phyloP scores from a whole-genome alignment of 2,329 filamentous ascomycete genomes.

The Curvularia verruculosa region DNA sequence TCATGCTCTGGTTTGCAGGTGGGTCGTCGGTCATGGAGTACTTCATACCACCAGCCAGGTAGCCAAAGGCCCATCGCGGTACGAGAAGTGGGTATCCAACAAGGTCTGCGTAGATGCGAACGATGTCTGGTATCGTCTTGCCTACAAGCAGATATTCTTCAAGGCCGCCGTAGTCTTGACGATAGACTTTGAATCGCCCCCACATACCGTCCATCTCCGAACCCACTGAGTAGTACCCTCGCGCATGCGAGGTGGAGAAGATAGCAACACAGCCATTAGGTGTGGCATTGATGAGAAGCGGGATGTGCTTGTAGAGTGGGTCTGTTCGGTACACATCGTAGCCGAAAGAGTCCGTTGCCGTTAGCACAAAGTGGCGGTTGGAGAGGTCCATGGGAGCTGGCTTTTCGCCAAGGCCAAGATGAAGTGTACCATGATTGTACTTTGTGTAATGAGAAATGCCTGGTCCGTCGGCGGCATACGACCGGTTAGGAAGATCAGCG shows the following conservation, averaged over 20 bases:
- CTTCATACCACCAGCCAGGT: constrained; percentile 71
- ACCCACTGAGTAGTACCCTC: constrained; percentile 70
- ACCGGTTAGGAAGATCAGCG: constrained; percentile 67
- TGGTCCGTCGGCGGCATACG: constrained; percentile 66
- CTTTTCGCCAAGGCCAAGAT: constrained; percentile 75
- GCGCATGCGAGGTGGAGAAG: constrained; percentile 70
- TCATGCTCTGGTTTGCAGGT: constrained; percentile 61
- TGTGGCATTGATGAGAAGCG: constrained; percentile 71
- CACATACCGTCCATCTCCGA: constrained; percentile 78
- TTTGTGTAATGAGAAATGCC: constrained; percentile 70
- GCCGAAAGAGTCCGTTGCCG: constrained; percentile 74
- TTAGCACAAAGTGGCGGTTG: constrained; percentile 68
- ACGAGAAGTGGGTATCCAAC: constrained; percentile 72
- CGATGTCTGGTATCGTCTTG: constrained; percentile 68
- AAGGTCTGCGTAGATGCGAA: constrained; percentile 69
- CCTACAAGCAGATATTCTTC: constrained; percentile 74
- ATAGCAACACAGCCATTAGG: constrained; percentile 68
- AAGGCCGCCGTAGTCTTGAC: constrained; percentile 73
- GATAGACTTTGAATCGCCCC: constrained; percentile 76
- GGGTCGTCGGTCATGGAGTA: constrained; percentile 65
- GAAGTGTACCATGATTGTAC: constrained; percentile 67
- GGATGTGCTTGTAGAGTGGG: constrained; percentile 77
- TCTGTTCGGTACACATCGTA: constrained; percentile 75
- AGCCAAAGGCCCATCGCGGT: constrained; percentile 75
- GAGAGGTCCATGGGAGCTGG: constrained; percentile 74